Conservation (phyloP, 225 moss, liverwort and hornwort species). For the Bryoerythrophyllum caledonicum region DNA sequence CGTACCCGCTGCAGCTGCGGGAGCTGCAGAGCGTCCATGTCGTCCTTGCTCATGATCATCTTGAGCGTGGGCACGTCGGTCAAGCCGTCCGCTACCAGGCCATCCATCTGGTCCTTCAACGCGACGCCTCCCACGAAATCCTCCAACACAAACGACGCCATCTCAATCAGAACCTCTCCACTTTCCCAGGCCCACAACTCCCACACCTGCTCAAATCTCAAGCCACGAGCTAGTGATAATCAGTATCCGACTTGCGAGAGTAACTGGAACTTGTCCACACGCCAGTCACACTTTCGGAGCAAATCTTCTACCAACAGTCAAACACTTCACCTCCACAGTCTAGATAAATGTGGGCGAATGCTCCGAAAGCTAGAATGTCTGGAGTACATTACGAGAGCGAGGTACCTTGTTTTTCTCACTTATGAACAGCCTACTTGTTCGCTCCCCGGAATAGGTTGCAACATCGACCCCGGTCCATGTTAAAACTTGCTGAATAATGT, state of each 20-base stretch:
- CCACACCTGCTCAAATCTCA: neutral
- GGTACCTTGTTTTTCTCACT: too few species aligned
- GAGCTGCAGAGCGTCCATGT: conserved; percentile 75
- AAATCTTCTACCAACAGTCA: neutral
- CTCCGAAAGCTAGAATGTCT: neutral
- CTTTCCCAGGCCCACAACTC: neutral
- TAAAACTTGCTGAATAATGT: too few species aligned
- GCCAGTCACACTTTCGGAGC: neutral
- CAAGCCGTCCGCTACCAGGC: conserved; percentile 39
- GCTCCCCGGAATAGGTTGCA: neutral
- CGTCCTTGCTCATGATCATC: conserved; percentile 73
- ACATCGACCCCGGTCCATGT: neutral
- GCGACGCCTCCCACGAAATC: conserved; percentile 79
- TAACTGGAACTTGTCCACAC: neutral
- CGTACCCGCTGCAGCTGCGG: too few species aligned
- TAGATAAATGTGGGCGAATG: neutral
- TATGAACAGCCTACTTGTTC: neutral
- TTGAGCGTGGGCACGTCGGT: conserved; percentile 88
- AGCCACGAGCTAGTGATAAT: neutral
- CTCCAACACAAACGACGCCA: conserved; percentile 69
- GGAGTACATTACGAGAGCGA: neutral
- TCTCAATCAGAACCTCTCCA: neutral
- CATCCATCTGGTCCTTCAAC: conserved; percentile 52
- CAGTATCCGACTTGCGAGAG: neutral
- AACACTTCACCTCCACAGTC: neutral